Base-by-base conservation (phyloP, 192 early-diverging fungal genomes). In the Obelidium mucronatum region DNA sequence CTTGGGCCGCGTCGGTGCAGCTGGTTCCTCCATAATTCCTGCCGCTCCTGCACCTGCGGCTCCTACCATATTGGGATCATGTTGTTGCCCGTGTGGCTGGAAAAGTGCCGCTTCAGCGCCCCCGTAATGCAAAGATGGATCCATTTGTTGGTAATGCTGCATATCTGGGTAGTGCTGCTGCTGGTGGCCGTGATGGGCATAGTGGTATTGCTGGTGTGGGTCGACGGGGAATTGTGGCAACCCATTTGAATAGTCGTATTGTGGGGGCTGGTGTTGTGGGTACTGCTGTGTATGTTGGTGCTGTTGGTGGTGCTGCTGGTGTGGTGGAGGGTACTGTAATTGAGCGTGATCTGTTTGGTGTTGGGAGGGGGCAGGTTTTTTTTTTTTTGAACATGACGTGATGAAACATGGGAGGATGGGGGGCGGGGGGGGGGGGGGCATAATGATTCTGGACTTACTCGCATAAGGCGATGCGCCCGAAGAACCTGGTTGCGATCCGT, bases 101-200 rank as follows among this genome's bases (percentile, higher is more conserved):
- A 58, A 58, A 11, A 58, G 24, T 8, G 48, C 48, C 22, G 63
- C 63, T 22, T 68, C 66, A n/a, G 66, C 66, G 62, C 62, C 62
- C 6, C 17, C 40, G 51, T 68, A 64, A 22, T 64, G 62, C 39
- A 64, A 64, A 24, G 62, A 64, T 24, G 62, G 62, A 37, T 64
- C 39, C 62, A 64, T 64, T 24, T 64, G 62, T 37, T 64, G 62
- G 31, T 64, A 64, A 3, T 64, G 62, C 13, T 64, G 62, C 31
- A 64, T 64, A 24, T 64, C 62, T 11, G 4, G 34, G 39, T 64
- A 64, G 13, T n/a, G 34, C 11, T 34, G 62, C 62, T 28, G 62
- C 5, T n/a, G 62, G 31, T 64, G 62, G 8, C 35, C n/a, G 34
- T 40, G 62, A 24, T 40, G 62, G n/a, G 28, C 55, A 26, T 64